phyloP scores from a whole-genome alignment of 257 asterid genomes.

The Solanum lycopersicoides region DNA sequence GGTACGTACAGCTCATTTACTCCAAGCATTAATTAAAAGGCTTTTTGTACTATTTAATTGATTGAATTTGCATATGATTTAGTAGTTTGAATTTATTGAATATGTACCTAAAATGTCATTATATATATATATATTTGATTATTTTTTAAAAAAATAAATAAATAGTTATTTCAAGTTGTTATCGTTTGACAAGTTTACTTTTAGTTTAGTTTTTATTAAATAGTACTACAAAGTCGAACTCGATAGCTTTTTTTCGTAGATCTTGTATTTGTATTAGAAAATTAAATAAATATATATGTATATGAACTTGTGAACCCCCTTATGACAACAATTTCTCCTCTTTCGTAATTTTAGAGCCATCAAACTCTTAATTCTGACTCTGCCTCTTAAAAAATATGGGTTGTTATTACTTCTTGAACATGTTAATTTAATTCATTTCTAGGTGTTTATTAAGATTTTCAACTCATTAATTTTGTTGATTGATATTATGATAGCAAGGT shows the following conservation, averaged over 20 bases:
- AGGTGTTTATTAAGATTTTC: neutral
- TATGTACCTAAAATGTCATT: neutral
- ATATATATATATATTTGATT: too few species aligned
- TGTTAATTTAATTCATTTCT: neutral
- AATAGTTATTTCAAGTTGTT: too few species aligned
- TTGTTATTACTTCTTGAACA: neutral
- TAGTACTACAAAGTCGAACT: too few species aligned
- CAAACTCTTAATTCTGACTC: too few species aligned
- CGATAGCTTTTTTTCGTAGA: too few species aligned
- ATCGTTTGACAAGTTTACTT: too few species aligned
- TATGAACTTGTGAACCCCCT: too few species aligned
- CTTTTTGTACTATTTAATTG: conserved; percentile 12
- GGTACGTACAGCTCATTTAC: conserved; percentile 9
- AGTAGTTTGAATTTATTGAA: conserved; percentile 17
- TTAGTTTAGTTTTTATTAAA: neutral
- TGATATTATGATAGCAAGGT: neutral
- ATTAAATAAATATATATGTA: too few species aligned
- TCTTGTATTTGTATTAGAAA: too few species aligned
- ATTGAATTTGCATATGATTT: conserved; percentile 21
- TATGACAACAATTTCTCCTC: too few species aligned
- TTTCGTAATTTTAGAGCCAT: too few species aligned
- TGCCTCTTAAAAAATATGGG: neutral
- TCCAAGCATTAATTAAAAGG: conserved; percentile 14
- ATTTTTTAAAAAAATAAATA: too few species aligned
- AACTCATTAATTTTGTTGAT: neutral